Evolutionary conservation across 2,329 filamentous ascomycete genomes (phyloP).

Genomic region (Truncatella angustata): DNA sequence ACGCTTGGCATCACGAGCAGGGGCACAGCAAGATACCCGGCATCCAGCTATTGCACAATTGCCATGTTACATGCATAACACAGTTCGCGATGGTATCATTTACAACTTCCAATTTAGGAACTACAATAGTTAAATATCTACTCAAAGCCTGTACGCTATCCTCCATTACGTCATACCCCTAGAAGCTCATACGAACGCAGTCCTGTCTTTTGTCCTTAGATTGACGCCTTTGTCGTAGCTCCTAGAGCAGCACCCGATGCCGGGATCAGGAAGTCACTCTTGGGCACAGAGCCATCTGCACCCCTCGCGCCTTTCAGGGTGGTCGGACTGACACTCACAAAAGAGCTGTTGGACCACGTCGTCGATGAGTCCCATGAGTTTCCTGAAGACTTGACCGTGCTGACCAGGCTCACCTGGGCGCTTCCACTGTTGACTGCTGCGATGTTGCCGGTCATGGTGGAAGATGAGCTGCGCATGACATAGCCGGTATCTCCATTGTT

Average conservation of each 20-base stretch:
- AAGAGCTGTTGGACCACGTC: slow-evolving; percentile 37
- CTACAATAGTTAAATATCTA: no score
- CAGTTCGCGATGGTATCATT: no score
- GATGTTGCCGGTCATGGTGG: slow-evolving; percentile 36
- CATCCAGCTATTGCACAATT: no score
- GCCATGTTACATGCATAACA: no score
- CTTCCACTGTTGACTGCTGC: slow-evolving; percentile 31
- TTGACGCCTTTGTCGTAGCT: slow-evolving; percentile 25
- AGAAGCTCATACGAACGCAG: no score
- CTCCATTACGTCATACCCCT: no score
- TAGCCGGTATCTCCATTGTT: slow-evolving; percentile 42
- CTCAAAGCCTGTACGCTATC: no score
- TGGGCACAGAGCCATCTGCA: slow-evolving; percentile 33
- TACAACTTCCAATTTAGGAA: no score
- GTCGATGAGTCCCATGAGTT: slow-evolving; percentile 40
- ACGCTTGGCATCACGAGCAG: no score
- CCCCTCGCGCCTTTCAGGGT: slow-evolving; percentile 34
- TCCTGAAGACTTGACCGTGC: slow-evolving; percentile 25
- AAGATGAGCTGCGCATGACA: slow-evolving; percentile 30
- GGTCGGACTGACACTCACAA: slow-evolving; percentile 33
- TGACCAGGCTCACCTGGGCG: slow-evolving; percentile 22
- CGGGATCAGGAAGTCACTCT: slow-evolving; percentile 39
- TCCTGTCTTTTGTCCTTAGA: no score
- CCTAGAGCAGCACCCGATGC: slow-evolving; percentile 34
- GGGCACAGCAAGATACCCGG: no score